Evolutionary conservation across 2,329 filamentous ascomycete species (phyloP).

Genomic region (Aaosphaeria arxii): DNA sequence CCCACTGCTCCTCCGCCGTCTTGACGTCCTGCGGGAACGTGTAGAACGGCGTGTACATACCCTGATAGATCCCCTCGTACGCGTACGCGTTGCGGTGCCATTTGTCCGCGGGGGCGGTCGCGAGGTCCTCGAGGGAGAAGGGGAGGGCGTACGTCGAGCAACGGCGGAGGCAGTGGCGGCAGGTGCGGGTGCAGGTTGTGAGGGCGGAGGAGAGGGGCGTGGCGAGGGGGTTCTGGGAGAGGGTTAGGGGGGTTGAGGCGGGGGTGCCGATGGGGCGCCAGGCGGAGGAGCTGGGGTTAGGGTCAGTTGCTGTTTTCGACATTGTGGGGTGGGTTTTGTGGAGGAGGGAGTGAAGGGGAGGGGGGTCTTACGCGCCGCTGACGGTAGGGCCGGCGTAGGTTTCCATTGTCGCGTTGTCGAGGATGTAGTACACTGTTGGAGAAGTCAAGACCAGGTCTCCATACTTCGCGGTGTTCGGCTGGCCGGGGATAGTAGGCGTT

Average conservation of each 20-base stretch:
- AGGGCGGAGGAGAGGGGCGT: neutral
- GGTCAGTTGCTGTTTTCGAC: no score
- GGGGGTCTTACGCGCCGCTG: neutral
- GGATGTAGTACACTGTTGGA: constrained; percentile 1
- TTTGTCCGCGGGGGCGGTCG: neutral
- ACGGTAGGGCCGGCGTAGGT: neutral
- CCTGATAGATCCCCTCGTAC: neutral
- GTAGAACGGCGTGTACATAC: neutral
- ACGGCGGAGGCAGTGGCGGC: neutral
- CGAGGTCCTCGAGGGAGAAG: constrained; percentile 1
- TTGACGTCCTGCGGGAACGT: constrained; percentile 1
- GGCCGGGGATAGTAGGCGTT: neutral
- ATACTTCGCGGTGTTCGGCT: constrained; percentile 1
- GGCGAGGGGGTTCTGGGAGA: neutral
- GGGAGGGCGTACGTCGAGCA: neutral
- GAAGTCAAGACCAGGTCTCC: neutral
- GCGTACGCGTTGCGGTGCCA: neutral
- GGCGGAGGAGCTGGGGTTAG: neutral
- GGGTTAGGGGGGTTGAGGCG: neutral
- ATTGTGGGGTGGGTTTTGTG: neutral
- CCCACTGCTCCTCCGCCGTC: neutral
- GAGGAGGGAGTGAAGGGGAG: neutral
- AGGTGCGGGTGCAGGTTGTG: no score
- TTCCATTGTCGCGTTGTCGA: neutral
- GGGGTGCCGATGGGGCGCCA: neutral